These are phyloP conservation scores for Coelastrella sp. DNA, from an alignment of 139 green algal species.

Conservation along the genomic window DNA sequence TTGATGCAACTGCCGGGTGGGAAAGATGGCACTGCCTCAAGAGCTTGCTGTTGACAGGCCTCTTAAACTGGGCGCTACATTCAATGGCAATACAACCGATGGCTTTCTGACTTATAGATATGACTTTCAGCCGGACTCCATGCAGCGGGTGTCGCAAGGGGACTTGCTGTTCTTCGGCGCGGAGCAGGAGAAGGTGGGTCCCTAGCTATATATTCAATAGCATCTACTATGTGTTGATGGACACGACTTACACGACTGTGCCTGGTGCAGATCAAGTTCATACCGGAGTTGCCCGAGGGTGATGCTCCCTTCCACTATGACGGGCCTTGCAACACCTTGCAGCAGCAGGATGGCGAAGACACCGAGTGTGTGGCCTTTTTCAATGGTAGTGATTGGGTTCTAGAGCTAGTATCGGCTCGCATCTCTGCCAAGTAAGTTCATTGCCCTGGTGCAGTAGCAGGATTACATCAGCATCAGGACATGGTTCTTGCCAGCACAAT, in stretches of 20 bases:
- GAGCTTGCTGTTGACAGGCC: slow-evolving; percentile 22
- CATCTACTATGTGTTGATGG: too few relatives aligned
- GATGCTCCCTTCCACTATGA: slow-evolving; percentile 22
- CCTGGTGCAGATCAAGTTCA: slow-evolving; percentile 15
- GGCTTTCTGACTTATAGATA: slow-evolving; percentile 27
- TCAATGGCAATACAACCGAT: background rate
- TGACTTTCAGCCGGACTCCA: slow-evolving; percentile 36
- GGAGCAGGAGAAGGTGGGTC: background rate
- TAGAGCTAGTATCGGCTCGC: slow-evolving; percentile 17
- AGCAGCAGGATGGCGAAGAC: slow-evolving; percentile 12
- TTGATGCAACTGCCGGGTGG: background rate
- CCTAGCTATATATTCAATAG: background rate
- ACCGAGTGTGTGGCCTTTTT: slow-evolving; percentile 27
- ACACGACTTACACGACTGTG: too few relatives aligned
- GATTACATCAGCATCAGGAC: too few relatives aligned
- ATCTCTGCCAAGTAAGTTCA: slow-evolving; percentile 24
- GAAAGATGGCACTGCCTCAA: slow-evolving; percentile 16
- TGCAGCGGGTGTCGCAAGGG: slow-evolving; percentile 14
- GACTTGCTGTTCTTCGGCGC: slow-evolving; percentile 29
- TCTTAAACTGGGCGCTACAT: slow-evolving; percentile 32
- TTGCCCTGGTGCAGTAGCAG: too few relatives aligned
- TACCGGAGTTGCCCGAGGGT: slow-evolving; percentile 25
- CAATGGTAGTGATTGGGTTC: slow-evolving; percentile 26
- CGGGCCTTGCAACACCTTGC: background rate
- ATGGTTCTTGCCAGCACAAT: too few relatives aligned